Base-by-base conservation (phyloP, 306 rosid genomes). In the Prunus salicina region DNA sequence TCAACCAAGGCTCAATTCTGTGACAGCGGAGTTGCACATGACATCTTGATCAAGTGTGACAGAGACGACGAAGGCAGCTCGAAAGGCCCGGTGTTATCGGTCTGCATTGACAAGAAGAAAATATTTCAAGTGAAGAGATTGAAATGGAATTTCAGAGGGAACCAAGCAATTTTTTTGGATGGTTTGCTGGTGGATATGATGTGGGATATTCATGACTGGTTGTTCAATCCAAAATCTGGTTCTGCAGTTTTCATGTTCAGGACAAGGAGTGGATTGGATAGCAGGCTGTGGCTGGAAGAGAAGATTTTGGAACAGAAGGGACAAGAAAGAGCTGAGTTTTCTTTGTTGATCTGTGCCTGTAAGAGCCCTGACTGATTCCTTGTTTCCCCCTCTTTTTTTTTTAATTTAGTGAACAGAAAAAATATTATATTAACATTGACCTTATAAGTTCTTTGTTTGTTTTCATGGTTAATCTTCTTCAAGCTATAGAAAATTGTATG, bases 121-220 rank as follows among this genome's bases (percentile, higher is more conserved):
- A 62, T 91, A 13, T 93, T 96, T 14, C 72, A 92, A 78, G 97
- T 88, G 63, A 91, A 82, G 82, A 86, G 94, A 73, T 75, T 93
- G 79, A 85, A 80, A 82, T 93, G 97, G 99, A 96, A 96, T 79
- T 96, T 96, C 78, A 87, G 99, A 19, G 99, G 99, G 76, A 96
- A 96, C 75, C 97, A 91, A 46, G 86, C 94, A 2, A 84, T 93
- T 3, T 96, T 96, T 65, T 80, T 92, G 20, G 96, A 96, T 67
- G 99, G 98, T 25, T 81, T 90, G 80, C 52, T 96, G 49, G 97
- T 96, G 43, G 99, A 96, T 51, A 75, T 96, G 90, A 86, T 96
- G 99, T 96, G 99, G 99, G 99, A 96, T 45, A 84, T 96, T 57
- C 96, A 96, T 73, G 96, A 87, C 68, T 96, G 99, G 99, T 47